Base-by-base conservation (phyloP, 495 filamentous ascomycete genomes). In the Penicillium canescens region DNA sequence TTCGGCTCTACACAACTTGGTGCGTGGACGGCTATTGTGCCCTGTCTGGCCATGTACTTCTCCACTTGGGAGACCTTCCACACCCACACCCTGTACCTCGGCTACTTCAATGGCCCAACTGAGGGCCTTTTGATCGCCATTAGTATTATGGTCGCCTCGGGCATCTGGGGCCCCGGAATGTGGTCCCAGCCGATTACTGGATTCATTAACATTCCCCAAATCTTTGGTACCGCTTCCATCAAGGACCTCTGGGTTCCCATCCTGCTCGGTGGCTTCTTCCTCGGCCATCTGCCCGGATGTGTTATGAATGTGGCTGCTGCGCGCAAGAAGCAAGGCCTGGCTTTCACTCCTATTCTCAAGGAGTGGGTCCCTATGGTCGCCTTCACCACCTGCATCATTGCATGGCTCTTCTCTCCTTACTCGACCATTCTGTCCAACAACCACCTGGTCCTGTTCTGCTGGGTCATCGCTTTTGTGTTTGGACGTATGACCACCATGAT, bases 401-500 rank as follows among this genome's bases (percentile, higher is more conserved):
- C 87, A 18, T 99, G 94, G 95, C 79, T 98, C 0, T 91, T 87
- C 61, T 92, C 87, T 7, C 91, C 92, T 1, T 81, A 96, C 72
- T 94, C 91, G 23, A 85, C 82, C 3, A 67, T 98, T 14, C 75
- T 95, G 62, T 67, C 70, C 11, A 84, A 94, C 35, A 96, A 97
- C 72, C 86, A 89, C 57, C 80, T 99, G 2, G 86, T 96, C 6
- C 82, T 98, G 10, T 96, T 96, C 70, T 97, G 94, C 77, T 77
- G 94, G 42, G 92, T 89, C 46, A 90, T 98, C 81, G 89, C 88
- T 21, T 92, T 98, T 56, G 94, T 98, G 52, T 98, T 98, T 67
- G 94, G 94, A n/a, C 90, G 94, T 51, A 96, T 99, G 92, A 98
- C 95, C 2, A 99, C 94, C 45, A 98, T 97, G 78, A 98, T 98